Evolutionary conservation across 257 asterid genomes (phyloP), one percentile per base, ranked within the genome.

Genomic region (Solanum ahanhuiri): DNA sequence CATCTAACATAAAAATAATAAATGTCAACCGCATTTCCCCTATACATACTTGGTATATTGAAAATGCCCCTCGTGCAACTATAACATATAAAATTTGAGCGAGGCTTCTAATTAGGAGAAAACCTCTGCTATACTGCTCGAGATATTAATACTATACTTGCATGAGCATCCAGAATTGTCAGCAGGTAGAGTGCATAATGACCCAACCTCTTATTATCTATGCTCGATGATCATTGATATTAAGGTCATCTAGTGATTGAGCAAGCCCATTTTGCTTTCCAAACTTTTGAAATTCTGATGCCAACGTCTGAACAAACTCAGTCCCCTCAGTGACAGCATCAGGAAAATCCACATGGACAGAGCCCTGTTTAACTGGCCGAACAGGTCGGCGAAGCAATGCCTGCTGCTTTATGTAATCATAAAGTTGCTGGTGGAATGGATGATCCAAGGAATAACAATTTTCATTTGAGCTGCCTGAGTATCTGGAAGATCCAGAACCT

Each of bases 371-470:
- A 45, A 87, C 12, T 60, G 93, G 95, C 60, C 48, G 83, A n/a
- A 75, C 85, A 22, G 87, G 88, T 73, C 43, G 25, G 33, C 75
- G 89, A 58, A 83, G 86, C 86, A 81, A 45, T 43, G 88, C 83
- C 89, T 92, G 96, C 90, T 91, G 89, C 91, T 92, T 92, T 48
- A 94, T 86, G 90, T 94, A 90, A 84, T 88, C 87, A 67, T 94
- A 93, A 64, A 92, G 93, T 81, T 91, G 94, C 73, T 91, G 95
- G 89, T 94, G 96, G 85, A 93, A 94, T 1, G 94, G 96, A 90
- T 94, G 96, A 89, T 93, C 95, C 93, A 91, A 87, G 72, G 95
- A 92, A 87, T 84, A 94, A 90, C 95, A 94, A 81, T 88, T 91
- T 45, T 90, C 90, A 3, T 57, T n/a, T 22, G 83, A 48, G 48